These are phyloP conservation scores for Delonix regia DNA, from an alignment of 306 rosid species.

Conservation along the genomic window DNA sequence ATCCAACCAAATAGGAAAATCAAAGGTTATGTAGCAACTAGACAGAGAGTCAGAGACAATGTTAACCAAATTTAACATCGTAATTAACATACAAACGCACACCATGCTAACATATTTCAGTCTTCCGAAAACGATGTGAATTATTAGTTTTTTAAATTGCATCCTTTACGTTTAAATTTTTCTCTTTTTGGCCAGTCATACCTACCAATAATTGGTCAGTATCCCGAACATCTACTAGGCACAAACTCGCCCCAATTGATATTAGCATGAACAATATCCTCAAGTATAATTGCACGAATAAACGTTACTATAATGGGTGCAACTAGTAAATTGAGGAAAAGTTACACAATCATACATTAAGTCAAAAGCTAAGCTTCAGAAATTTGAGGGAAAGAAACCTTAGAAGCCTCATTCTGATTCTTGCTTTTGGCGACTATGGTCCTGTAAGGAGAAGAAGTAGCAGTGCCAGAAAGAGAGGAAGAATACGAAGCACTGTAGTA, in stretches of 20 bases:
- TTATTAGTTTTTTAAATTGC: neutral
- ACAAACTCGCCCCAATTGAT: neutral
- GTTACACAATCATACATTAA: neutral
- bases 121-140: neutral
- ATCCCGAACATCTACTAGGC: neutral
- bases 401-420: conserved; percentile 29
- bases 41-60: neutral
- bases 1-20: neutral
- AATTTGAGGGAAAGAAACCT: conserved; percentile 13
- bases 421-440: conserved; percentile 42
- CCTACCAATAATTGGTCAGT: neutral
- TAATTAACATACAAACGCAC: neutral
- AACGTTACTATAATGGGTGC: neutral
- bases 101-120: neutral
- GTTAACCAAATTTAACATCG: neutral
- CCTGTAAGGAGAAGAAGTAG: conserved; percentile 11
- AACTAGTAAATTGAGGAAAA: neutral
- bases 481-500: conserved; percentile 12
- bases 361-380: neutral
- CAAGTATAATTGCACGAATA: neutral
- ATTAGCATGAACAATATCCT: neutral
- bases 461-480: neutral
- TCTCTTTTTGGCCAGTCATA: neutral
- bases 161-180: neutral
- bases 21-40: neutral